Evolutionary conservation across 2,329 filamentous ascomycete genomes (phyloP).

Genomic region (Sordariomycetes sp.): DNA sequence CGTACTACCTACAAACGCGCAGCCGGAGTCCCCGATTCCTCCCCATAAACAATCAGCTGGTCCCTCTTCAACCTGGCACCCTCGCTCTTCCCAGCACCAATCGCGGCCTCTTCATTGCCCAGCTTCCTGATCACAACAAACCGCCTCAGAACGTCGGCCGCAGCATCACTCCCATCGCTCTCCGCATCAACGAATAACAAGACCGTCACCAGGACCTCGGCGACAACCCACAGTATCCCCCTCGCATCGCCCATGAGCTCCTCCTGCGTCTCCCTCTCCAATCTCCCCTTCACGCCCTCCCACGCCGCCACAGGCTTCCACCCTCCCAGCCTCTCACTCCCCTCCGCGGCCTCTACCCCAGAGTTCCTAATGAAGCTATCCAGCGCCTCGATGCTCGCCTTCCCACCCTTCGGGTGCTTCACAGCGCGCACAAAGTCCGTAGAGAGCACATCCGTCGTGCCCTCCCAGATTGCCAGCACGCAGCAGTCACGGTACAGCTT

Average conservation of each 20-base stretch:
- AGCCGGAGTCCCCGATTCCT: not conserved
- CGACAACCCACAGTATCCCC: conserved; percentile 25
- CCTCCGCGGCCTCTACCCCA: conserved; percentile 9
- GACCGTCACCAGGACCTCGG: conserved; percentile 28
- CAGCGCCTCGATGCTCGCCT: conserved; percentile 24
- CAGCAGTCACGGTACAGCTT: conserved; percentile 50
- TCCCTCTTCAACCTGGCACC: conserved; percentile 5
- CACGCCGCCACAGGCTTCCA: conserved; percentile 21
- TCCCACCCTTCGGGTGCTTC: conserved; percentile 26
- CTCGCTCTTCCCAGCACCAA: not conserved
- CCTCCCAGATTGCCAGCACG: conserved; percentile 58
- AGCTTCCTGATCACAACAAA: conserved; percentile 19
- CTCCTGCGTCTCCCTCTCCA: conserved; percentile 20
- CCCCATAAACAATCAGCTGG: conserved; percentile 7
- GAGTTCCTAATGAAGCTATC: conserved; percentile 21
- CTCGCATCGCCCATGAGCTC: conserved; percentile 32
- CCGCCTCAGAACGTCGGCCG: conserved; percentile 23
- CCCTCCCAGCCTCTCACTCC: conserved; percentile 10
- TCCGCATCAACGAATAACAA: conserved; percentile 26
- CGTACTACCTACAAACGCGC: not conserved
- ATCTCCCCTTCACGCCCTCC: conserved; percentile 20
- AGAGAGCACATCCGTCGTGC: conserved; percentile 58
- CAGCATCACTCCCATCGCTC: conserved; percentile 19
- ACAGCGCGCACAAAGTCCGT: conserved; percentile 32
- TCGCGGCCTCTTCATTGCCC: not conserved